phyloP scores from a whole-genome alignment of 257 asterid species.

The Datura wrightii region DNA sequence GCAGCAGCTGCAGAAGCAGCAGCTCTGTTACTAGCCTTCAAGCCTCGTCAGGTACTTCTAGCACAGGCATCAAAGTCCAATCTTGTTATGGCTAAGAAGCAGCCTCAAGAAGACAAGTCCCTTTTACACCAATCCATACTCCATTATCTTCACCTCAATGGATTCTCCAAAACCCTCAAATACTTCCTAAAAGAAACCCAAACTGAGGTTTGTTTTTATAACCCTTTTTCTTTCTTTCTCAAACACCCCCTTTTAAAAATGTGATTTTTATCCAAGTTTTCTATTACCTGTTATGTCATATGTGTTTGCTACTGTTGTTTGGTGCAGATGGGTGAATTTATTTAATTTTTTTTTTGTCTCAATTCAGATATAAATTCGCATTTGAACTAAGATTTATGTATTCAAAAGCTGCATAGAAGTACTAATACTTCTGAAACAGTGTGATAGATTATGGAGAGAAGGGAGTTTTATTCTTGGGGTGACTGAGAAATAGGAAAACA shows the following conservation, averaged over 20 bases:
- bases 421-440: neutral
- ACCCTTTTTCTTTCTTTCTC: neutral
- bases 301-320: neutral
- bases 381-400: neutral
- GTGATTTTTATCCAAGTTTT: neutral
- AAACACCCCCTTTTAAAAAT: neutral
- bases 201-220: slow-evolving; percentile 36
- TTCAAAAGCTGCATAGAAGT: neutral
- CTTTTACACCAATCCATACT: slow-evolving; percentile 40
- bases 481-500: neutral
- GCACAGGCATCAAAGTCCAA: slow-evolving; percentile 33
- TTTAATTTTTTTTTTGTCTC: neutral
- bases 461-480: neutral
- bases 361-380: neutral
- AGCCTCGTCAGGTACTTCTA: slow-evolving; percentile 46
- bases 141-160: slow-evolving; percentile 38
- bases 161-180: slow-evolving; percentile 46
- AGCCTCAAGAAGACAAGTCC: slow-evolving; percentile 27
- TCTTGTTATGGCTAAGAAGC: slow-evolving; percentile 35
- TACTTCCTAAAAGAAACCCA: slow-evolving; percentile 43
- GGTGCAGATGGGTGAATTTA: neutral
- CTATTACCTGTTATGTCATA: neutral
- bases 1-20: neutral
- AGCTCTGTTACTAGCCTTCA: slow-evolving; percentile 34
- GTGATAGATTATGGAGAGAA: neutral